Evolutionary conservation across 177 flowering plant genomes (phyloP).

Genomic region (Vitis hybrid): DNA sequence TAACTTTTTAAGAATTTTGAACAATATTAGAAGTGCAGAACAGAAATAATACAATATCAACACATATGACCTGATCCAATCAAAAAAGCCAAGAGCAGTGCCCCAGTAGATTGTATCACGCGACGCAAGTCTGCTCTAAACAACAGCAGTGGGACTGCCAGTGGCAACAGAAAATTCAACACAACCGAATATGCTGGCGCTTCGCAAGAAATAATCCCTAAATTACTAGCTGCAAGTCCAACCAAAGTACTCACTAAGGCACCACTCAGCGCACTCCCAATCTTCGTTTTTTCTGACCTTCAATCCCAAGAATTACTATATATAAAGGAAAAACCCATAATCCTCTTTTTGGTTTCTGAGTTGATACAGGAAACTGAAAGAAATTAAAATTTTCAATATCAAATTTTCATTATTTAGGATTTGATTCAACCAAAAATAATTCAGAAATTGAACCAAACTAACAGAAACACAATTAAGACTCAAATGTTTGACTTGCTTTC

Average conservation of each 20-base stretch:
- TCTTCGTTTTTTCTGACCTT: constrained; percentile 88
- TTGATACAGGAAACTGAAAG: no score
- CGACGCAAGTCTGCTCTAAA: constrained; percentile 79
- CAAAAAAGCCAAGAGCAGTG: constrained; percentile 75
- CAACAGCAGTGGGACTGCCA: constrained; percentile 74
- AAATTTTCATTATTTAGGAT: no score
- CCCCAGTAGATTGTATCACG: constrained; percentile 71
- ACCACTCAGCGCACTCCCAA: constrained; percentile 74
- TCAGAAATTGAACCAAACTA: background rate
- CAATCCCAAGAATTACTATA: constrained; percentile 9
- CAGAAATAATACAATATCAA: background rate
- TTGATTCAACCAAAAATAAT: background rate
- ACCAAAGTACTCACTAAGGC: constrained; percentile 77
- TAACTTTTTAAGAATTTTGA: background rate
- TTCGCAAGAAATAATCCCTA: constrained; percentile 62
- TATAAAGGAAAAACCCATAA: background rate
- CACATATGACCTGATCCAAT: constrained; percentile 69
- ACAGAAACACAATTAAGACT: no score
- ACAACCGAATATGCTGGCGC: constrained; percentile 68
- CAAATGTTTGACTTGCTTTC: no score
- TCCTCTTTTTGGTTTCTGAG: no score
- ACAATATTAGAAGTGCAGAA: background rate
- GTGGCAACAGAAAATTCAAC: constrained; percentile 63
- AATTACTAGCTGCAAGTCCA: constrained; percentile 81
- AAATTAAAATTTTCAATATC: no score